phyloP scores from a whole-genome alignment of 441 rosid species.

The Pelargonium australe region DNA sequence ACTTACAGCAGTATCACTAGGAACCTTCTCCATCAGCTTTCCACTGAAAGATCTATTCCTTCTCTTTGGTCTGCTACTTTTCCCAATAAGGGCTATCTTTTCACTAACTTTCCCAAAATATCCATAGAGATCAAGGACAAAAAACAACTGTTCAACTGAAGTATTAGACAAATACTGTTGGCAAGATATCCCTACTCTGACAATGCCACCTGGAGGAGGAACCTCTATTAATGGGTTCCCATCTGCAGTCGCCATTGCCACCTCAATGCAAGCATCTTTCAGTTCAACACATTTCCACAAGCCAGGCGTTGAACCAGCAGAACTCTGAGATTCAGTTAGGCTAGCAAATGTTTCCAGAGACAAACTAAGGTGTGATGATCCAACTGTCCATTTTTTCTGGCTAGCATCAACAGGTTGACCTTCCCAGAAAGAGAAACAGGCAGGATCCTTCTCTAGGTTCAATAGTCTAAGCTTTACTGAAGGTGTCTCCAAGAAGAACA shows the following conservation, averaged over 20 bases:
- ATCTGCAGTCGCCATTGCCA: conserved; percentile 89
- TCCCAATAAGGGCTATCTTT: conserved; percentile 59
- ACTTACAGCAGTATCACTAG: conserved; percentile 87
- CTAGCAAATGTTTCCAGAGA: conserved; percentile 62
- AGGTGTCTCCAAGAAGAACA: conserved; percentile 84
- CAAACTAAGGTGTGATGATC: conserved; percentile 60
- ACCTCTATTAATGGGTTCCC: conserved; percentile 65
- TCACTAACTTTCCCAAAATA: conserved; percentile 76
- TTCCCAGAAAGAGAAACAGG: conserved; percentile 86
- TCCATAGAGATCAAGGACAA: conserved; percentile 78
- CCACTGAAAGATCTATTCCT: conserved; percentile 35
- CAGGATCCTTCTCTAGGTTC: conserved; percentile 95
- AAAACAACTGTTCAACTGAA: conserved; percentile 93
- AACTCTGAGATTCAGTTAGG: conserved; percentile 30
- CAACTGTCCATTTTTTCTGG: conserved; percentile 82
- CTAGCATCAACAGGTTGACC: conserved; percentile 95
- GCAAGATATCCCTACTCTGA: conserved; percentile 82
- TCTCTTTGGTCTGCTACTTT: conserved; percentile 42
- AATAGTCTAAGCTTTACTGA: conserved; percentile 60
- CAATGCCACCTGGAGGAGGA: conserved; percentile 97
- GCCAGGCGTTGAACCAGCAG: conserved; percentile 36
- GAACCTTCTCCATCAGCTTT: conserved; percentile 82
- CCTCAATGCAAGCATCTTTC: conserved; percentile 60
- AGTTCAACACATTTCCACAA: conserved; percentile 82
- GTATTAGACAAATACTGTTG: conserved; percentile 78